Percentiles rank a stretch among this genome's conserved stretches.
These are phyloP conservation scores for Sphagnum fallax DNA, from an alignment of 228 moss, liverwort and hornwort species.

Conservation along the genomic window DNA sequence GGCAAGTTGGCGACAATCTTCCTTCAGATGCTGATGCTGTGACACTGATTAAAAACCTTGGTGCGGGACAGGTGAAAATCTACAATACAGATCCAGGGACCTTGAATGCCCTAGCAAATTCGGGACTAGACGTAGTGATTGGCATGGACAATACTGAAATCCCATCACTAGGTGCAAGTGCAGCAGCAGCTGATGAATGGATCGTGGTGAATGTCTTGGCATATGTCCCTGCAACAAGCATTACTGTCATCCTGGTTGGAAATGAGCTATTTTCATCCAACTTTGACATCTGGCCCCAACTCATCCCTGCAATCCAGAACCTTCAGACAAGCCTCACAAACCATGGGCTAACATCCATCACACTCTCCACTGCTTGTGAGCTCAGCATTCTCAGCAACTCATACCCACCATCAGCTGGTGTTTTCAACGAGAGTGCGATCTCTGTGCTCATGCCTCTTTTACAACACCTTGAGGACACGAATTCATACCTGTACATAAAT, in stretches of 20 bases:
- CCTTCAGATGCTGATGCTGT: constrained; percentile 40
- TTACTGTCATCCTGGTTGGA: constrained; percentile 62
- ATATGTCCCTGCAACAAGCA: constrained; percentile 65
- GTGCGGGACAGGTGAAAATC: constrained; percentile 64
- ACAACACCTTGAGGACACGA: constrained; percentile 25
- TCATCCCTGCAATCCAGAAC: constrained; percentile 65
- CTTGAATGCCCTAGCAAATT: constrained; percentile 51
- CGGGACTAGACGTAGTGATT: constrained; percentile 54
- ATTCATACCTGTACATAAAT: constrained; percentile 58
- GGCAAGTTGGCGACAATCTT: constrained; percentile 52
- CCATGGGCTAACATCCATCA: constrained; percentile 44
- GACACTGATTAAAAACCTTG: constrained; percentile 33
- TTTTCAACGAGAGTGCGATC: constrained; percentile 36
- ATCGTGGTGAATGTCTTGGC: constrained; percentile 39
- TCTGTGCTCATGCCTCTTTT: constrained; percentile 47
- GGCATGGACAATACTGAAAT: constrained; percentile 69
- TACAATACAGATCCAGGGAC: constrained; percentile 52
- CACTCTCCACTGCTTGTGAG: constrained; percentile 66
- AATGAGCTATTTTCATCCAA: constrained; percentile 54
- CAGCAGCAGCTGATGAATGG: constrained; percentile 51
- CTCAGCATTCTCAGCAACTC: constrained; percentile 44
- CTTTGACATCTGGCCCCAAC: constrained; percentile 30
- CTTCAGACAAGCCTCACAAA: constrained; percentile 45
- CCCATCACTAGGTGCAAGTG: constrained; percentile 29
- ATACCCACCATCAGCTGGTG: constrained; percentile 66